Base-by-base conservation (phyloP, 345 rosid species). In the Moricandia moricandioides region DNA sequence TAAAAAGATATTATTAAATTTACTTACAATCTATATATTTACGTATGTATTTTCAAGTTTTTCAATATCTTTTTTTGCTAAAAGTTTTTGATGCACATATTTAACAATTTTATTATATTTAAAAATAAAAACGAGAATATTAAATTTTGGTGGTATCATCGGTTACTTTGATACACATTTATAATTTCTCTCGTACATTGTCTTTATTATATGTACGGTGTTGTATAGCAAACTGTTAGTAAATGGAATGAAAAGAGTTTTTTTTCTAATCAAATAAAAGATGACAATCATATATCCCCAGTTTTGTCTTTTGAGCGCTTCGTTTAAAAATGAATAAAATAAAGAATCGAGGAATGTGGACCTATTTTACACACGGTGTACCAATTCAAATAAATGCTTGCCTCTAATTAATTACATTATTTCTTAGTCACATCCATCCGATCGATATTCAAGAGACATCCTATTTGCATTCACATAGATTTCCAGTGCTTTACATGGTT, bases 351-450 rank as follows among this genome's bases (percentile, higher is more conserved):
- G 62, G 60, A 78, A 67, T 52, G 77, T 78, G 77, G 81, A 72
- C 81, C 73, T 59, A 77, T 35, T 49, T 67, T 17, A 67, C 69
- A 61, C 73, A 72, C 81, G 47, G 67, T 56, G 62, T 71, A 78
- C 80, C 67, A 72, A 71, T 64, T 78, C 14, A 31, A 72, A 37
- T 49, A 72, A 67, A 66, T 67, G 69, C 39, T 60, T 66, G 24
- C 67, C 69, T 72, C 65, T 37, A 72, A 60, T 72, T 71, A 65
- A 70, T 65, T 70, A 58, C 52, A 78, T 65, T 60, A 60, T 59
- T 27, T 77, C 54, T 26, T 60, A 78, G 71, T 78, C 69, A 72
- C 77, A 72, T 78, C 77, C 73, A 59, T 78, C 69, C 39, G 58
- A 72, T 72, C 37, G 68, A 67, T 12, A 78, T 27, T 66, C 27